phyloP scores from a whole-genome alignment of 345 rosid genomes.

The Pseudoturritis turrita region DNA sequence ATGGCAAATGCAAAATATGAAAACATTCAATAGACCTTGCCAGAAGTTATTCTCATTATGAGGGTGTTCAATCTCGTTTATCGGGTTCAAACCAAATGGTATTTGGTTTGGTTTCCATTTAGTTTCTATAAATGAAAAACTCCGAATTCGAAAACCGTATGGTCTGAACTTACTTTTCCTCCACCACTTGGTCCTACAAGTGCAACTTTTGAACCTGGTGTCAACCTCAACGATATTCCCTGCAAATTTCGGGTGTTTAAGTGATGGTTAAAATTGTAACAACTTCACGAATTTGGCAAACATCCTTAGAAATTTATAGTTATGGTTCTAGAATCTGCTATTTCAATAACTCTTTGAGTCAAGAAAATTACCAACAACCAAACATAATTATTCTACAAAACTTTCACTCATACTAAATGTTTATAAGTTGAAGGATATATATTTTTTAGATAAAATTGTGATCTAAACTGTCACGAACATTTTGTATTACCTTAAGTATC shows the following conservation, averaged over 20 bases:
- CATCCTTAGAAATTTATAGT: neutral
- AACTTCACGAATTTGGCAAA: neutral
- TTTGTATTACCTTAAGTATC: slow-evolving; percentile 68
- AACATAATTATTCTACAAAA: too few relatives aligned
- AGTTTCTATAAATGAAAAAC: too few relatives aligned
- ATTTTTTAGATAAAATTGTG: neutral
- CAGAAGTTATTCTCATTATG: too few relatives aligned
- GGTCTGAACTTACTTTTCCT: slow-evolving; percentile 85
- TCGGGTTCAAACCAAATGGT: too few relatives aligned
- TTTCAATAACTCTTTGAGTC: too few relatives aligned
- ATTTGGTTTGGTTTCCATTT: too few relatives aligned
- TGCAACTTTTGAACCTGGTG: slow-evolving; percentile 84
- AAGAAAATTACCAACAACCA: too few relatives aligned
- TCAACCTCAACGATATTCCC: slow-evolving; percentile 84
- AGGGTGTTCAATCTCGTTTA: too few relatives aligned
- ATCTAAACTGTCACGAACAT: neutral
- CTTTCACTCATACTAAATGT: too few relatives aligned
- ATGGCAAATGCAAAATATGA: neutral
- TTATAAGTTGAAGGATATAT: neutral
- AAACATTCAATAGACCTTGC: neutral
- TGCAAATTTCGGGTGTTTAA: slow-evolving; percentile 16
- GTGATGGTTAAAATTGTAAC: neutral
- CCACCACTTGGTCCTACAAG: slow-evolving; percentile 99
- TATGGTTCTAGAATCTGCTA: neutral
- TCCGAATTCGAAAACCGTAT: too few relatives aligned